Conservation (phyloP, 1,284 basidiomycete genomes). For the Pseudomicrostroma phylloplanum region DNA sequence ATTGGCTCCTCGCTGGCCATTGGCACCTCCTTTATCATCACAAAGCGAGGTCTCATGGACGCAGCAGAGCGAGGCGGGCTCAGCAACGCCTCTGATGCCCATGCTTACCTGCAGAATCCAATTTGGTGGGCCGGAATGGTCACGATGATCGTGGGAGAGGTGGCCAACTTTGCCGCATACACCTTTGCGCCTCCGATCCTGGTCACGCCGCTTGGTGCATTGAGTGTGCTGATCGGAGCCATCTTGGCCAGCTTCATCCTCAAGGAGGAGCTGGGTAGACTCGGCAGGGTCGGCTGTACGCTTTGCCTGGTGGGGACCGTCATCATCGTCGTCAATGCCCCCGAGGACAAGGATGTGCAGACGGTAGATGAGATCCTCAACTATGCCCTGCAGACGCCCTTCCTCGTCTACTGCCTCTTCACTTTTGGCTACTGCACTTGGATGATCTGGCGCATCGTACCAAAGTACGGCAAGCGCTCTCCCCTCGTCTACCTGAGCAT, state of each 20-base stretch:
- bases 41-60: slow-evolving; percentile 48
- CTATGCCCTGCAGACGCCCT: slow-evolving; percentile 76
- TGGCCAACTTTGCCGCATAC: slow-evolving; percentile 98
- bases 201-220: slow-evolving; percentile 88
- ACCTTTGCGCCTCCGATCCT: slow-evolving; percentile 95
- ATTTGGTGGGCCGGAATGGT: slow-evolving; percentile 98
- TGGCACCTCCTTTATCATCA: slow-evolving; percentile 50
- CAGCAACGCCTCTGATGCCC: slow-evolving; percentile 39
- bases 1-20: slow-evolving; percentile 47
- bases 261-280: slow-evolving; percentile 85
- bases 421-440: slow-evolving; percentile 69
- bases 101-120: slow-evolving; percentile 75
- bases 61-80: slow-evolving; percentile 43
- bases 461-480: slow-evolving; percentile 78
- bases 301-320: slow-evolving; percentile 83
- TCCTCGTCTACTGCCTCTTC: slow-evolving; percentile 75
- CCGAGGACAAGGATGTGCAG: slow-evolving; percentile 85
- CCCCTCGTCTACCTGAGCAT: slow-evolving; percentile 91
- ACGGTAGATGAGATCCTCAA: slow-evolving; percentile 90
- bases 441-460: slow-evolving; percentile 79
- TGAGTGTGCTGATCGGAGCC: slow-evolving; percentile 82
- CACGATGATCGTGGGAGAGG: slow-evolving; percentile 56
- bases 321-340: slow-evolving; percentile 93
- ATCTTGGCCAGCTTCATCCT: slow-evolving; percentile 81
- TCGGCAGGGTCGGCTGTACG: slow-evolving; percentile 86